Evolutionary conservation across 371 early-diverging fungal genomes (phyloP), one percentile per base, ranked within the genome.

Genomic region (Mucor indicus): DNA sequence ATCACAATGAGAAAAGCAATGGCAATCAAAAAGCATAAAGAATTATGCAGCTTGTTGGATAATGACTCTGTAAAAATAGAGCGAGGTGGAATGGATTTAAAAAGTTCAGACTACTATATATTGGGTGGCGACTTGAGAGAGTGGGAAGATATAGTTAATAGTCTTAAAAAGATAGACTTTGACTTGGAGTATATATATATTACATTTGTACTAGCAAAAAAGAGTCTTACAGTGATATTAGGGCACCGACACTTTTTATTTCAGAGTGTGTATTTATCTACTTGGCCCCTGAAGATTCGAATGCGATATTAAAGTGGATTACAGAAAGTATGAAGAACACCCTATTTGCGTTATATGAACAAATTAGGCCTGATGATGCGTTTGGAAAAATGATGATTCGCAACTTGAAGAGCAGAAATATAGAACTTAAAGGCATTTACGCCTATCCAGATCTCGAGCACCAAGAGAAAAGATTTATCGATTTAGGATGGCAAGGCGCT

Each of bases 261-360:
- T 90, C 96, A 29, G 98, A 97, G 66, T 96, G 96, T 46, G 93
- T 93, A 11, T 65, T 96, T 41, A 87, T 96, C 9, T 97, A 97
- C 66, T 57, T 96, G 24, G 70, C 80, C 15, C 85, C 91, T 1
- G 22, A 48, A 8, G 75, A 79, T 45, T 79, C 90, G 1, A 79
- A 85, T 38, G 25, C 47, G 7, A 86, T 95, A 25, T 48, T 97
- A 3, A 54, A 75, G 27, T 89, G 90, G 89, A 77, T 86, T 41
- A 80, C 87, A 0, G 48, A 57, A 1, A 48, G 60, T 16, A 57
- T 81, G 55, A 50, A 36, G 2, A 53, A 75, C 4, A 71, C 85
- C 9, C 56, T 83, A 24, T 86, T 94, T 59, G 64, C 87, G 10
- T 67, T 87, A 1, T 97, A 95, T 61, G 98, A 97, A 50, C 96